Percentiles rank a stretch among this genome's conserved stretches.
phyloP scores from a whole-genome alignment of 129 eudicot genomes.

The Centella asiatica region DNA sequence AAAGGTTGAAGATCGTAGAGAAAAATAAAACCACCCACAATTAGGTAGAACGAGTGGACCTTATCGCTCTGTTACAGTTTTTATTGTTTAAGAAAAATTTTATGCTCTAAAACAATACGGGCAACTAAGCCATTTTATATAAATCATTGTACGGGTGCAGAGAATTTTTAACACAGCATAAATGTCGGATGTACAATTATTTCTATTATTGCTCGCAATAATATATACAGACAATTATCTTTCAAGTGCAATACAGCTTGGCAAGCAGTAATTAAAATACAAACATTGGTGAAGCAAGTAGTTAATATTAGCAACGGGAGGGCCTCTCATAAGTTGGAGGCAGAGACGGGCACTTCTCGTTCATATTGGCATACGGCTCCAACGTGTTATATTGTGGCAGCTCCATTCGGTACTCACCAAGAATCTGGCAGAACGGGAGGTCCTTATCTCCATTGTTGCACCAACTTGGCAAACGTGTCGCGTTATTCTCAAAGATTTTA shows the following conservation, averaged over 20 bases:
- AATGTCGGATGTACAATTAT: neutral
- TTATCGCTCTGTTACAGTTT: too few species aligned
- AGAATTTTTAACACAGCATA: neutral
- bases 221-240: slow-evolving; percentile 25
- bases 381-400: slow-evolving; percentile 79
- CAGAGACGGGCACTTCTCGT: slow-evolving; percentile 91
- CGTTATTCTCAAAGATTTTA: slow-evolving; percentile 67
- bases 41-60: too few species aligned
- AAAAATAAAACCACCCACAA: too few species aligned
- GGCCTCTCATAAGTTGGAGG: slow-evolving; percentile 97
- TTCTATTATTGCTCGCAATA: neutral
- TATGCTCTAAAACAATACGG: neutral
- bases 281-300: neutral
- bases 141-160: neutral
- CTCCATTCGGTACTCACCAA: slow-evolving; percentile 95
- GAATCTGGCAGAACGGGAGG: slow-evolving; percentile 87
- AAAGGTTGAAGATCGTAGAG: too few species aligned
- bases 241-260: slow-evolving; percentile 12
- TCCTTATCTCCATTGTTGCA: slow-evolving; percentile 61
- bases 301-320: slow-evolving; percentile 38
- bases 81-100: too few species aligned
- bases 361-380: slow-evolving; percentile 89
- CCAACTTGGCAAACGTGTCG: slow-evolving; percentile 79
- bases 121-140: neutral
- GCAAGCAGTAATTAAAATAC: slow-evolving; percentile 6